Conservation (phyloP, 192 early-diverging fungal species). For the Coemansia sp. region DNA sequence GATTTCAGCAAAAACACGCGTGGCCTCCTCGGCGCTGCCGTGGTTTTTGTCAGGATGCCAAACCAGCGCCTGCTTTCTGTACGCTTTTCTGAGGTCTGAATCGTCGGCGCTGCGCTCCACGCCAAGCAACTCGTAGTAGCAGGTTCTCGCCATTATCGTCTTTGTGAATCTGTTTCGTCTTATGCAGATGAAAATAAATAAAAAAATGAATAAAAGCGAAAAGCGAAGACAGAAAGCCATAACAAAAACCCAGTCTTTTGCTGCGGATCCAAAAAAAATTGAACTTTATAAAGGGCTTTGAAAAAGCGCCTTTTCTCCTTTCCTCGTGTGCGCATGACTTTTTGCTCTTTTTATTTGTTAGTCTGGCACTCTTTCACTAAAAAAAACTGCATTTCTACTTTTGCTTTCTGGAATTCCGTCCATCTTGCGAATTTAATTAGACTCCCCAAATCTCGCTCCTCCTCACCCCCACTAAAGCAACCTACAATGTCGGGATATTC, state of each 20-base stretch:
- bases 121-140: slow-evolving; percentile 90
- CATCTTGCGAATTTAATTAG: neutral
- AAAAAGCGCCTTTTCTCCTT: too few relatives aligned
- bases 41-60: slow-evolving; percentile 94
- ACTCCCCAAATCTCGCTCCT: neutral
- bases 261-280: too few relatives aligned
- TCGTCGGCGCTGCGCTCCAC: slow-evolving; percentile 73
- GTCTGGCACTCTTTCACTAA: neutral
- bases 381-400: neutral
- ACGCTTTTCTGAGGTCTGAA: slow-evolving; percentile 89
- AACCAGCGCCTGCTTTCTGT: slow-evolving; percentile 71
- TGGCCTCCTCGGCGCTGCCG: slow-evolving; percentile 82
- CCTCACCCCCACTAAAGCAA: neutral
- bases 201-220: neutral
- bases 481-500: slow-evolving; percentile 31
- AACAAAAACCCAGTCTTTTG: too few relatives aligned
- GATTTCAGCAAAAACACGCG: slow-evolving; percentile 83
- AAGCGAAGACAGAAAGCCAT: too few relatives aligned
- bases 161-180: neutral
- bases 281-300: too few relatives aligned
- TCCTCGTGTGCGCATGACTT: too few relatives aligned
- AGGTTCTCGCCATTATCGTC: slow-evolving; percentile 62
- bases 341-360: neutral
- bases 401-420: neutral
- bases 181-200: neutral